Percentiles rank a stretch among this genome's conserved stretches.
These are phyloP conservation scores for Pleurotus tuber-regium DNA, from an alignment of 768 basidiomycete species.

Conservation along the genomic window DNA sequence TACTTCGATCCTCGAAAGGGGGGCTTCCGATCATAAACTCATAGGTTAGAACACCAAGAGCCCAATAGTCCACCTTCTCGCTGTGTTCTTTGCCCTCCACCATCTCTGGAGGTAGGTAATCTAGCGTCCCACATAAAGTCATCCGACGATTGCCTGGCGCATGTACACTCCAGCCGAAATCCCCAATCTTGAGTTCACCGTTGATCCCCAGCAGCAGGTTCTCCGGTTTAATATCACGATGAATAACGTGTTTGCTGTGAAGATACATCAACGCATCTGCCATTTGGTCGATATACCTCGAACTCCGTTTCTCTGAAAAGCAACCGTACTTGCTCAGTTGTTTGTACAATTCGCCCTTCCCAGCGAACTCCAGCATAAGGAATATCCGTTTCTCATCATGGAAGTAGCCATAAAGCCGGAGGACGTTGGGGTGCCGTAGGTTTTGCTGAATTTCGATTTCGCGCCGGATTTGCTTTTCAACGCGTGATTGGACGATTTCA, in stretches of 20 bases:
- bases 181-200: conserved; percentile 96
- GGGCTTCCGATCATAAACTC: conserved; percentile 86
- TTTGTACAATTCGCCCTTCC: conserved; percentile 95
- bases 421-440: conserved; percentile 90
- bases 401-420: conserved; percentile 95
- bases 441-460: conserved; percentile 99
- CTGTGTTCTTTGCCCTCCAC: conserved; percentile 88
- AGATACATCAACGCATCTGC: conserved; percentile 92
- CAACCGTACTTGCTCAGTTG: conserved; percentile 83
- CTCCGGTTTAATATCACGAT: conserved; percentile 99
- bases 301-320: conserved; percentile 86
- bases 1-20: conserved; percentile 81
- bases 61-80: conserved; percentile 94
- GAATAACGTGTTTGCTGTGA: conserved; percentile 95
- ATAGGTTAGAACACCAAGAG: conserved; percentile 92
- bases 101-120: conserved; percentile 99
- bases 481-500: conserved; percentile 86
- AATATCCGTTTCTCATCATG: conserved; percentile 98
- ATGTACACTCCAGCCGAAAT: conserved; percentile 99
- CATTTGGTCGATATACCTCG: conserved; percentile 96
- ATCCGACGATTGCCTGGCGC: conserved; percentile 86
- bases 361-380: conserved; percentile 97
- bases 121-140: conserved; percentile 93
- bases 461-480: conserved; percentile 95
- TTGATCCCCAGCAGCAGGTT: conserved; percentile 93